Conservation (phyloP, 768 basidiomycete genomes). For the Suillus clintonianus region DNA sequence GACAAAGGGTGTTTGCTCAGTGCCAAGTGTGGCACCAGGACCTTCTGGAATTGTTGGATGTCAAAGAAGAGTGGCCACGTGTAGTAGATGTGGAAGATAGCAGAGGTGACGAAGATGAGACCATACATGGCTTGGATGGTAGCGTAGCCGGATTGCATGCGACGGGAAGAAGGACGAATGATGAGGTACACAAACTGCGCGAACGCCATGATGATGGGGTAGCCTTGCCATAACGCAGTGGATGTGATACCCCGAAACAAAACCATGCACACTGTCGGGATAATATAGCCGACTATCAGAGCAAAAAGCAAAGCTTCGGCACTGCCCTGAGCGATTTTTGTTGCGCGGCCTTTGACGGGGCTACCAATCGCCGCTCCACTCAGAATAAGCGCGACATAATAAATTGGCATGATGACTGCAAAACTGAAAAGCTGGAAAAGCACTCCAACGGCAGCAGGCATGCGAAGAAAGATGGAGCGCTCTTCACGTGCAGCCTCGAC, state of each 20-base stretch:
- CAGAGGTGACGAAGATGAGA: slow-evolving; percentile 18
- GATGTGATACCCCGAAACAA: slow-evolving; percentile 40
- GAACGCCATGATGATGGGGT: slow-evolving; percentile 49
- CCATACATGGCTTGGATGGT: slow-evolving; percentile 21
- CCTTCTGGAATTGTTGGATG: background rate
- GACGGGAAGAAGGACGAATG: slow-evolving; percentile 31
- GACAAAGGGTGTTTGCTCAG: background rate
- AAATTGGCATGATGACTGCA: slow-evolving; percentile 47
- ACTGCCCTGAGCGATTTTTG: slow-evolving; percentile 42
- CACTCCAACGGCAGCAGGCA: slow-evolving; percentile 44
- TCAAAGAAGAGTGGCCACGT: slow-evolving; percentile 15
- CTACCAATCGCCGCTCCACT: slow-evolving; percentile 29
- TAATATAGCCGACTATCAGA: slow-evolving; percentile 42
- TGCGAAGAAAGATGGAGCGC: slow-evolving; percentile 37
- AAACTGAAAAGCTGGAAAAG: slow-evolving; percentile 44
- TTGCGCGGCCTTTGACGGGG: slow-evolving; percentile 15
- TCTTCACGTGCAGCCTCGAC: slow-evolving; percentile 46
- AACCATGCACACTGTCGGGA: slow-evolving; percentile 51
- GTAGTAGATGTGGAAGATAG: slow-evolving; percentile 29
- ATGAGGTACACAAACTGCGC: slow-evolving; percentile 41
- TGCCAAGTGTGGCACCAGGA: slow-evolving; percentile 16
- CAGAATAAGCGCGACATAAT: slow-evolving; percentile 48
- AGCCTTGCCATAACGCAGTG: slow-evolving; percentile 57
- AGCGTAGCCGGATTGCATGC: slow-evolving; percentile 17
- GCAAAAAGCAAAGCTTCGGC: slow-evolving; percentile 57